Evolutionary conservation across 495 filamentous ascomycete genomes (phyloP), one percentile per base, ranked within the genome.

Genomic region (Neurospora sp.): DNA sequence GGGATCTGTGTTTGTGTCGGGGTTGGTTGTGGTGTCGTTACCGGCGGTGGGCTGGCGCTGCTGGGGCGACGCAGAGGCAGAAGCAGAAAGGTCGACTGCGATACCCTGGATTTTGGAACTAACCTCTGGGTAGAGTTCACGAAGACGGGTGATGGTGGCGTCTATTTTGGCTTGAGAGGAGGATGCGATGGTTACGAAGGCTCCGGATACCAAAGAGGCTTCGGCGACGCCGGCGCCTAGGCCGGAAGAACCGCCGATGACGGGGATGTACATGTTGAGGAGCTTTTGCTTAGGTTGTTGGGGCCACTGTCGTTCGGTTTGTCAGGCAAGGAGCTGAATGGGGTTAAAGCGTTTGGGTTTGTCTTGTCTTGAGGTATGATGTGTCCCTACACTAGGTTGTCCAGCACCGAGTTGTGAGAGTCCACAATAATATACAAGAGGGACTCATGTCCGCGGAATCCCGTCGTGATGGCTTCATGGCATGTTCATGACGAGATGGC

Each of bases 211-310:
- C 72, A 90, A 78, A 13, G 81, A 77, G 6, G 79, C 82, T 75
- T 87, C 83, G 43, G 88, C 88, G 5, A 89, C 86, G 59, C 80
- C 83, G 69, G 84, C 87, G 37, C 89, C 89, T 70, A 91, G 88
- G 42, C 88, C 89, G 4, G 83, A 82, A 39, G 81, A 85, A 11
- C 86, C 89, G 37, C 89, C 89, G 71, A 90, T 82, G 45, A 89
- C 72, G 74, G 89, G 84, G 69, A 90, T 76, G 74, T 82, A 81
- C 45, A 77, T 79, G 71, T 77, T 78, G 5, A 78, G 77, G 71
- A 84, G 82, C 72, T 84, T 84, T 77, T 78, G 80, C 76, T 78
- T 78, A 83, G 54, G 80, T 81, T 31, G 28, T 74, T 40, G 74
- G 66, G 7, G 71, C 71, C 69, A 74, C 74, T 69, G 34, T 13